phyloP scores from a whole-genome alignment of 2,329 filamentous ascomycete species.

The Leptographium procerum region DNA sequence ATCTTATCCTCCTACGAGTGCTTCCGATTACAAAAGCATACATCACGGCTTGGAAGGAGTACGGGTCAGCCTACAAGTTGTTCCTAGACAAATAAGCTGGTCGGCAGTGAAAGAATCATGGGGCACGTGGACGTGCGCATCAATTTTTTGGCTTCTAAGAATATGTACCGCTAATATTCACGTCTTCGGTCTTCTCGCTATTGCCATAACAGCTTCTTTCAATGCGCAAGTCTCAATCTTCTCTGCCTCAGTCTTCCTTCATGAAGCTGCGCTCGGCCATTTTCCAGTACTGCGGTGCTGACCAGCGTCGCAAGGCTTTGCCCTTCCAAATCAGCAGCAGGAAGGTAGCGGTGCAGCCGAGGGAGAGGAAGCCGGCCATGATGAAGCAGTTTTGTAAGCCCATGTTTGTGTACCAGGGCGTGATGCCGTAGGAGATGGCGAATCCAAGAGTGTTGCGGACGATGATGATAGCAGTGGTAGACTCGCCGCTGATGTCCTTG shows the following conservation, averaged over 20 bases:
- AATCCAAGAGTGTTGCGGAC: constrained; percentile 18
- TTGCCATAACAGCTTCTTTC: too few species aligned
- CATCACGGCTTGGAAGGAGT: too few species aligned
- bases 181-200: too few species aligned
- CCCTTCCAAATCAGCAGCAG: constrained; percentile 20
- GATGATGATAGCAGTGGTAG: constrained; percentile 15
- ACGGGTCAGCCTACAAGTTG: too few species aligned
- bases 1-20: too few species aligned
- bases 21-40: too few species aligned
- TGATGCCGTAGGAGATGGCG: constrained; percentile 21
- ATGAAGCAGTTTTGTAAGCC: constrained; percentile 23
- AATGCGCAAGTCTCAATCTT: too few species aligned
- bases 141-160: too few species aligned
- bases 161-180: too few species aligned
- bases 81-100: too few species aligned
- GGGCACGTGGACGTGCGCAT: too few species aligned
- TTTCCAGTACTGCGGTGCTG: constrained; percentile 6
- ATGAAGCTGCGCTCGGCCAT: neutral
- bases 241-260: neutral
- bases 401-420: constrained; percentile 21
- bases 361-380: constrained; percentile 18
- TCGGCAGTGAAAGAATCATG: too few species aligned
- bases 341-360: constrained; percentile 18
- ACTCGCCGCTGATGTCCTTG: constrained; percentile 18
- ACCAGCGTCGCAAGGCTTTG: constrained; percentile 15